Percentiles rank a stretch among this genome's conserved stretches.
Evolutionary conservation across 257 asterid genomes (phyloP).

Genomic region (Ligustrum vulgare): DNA sequence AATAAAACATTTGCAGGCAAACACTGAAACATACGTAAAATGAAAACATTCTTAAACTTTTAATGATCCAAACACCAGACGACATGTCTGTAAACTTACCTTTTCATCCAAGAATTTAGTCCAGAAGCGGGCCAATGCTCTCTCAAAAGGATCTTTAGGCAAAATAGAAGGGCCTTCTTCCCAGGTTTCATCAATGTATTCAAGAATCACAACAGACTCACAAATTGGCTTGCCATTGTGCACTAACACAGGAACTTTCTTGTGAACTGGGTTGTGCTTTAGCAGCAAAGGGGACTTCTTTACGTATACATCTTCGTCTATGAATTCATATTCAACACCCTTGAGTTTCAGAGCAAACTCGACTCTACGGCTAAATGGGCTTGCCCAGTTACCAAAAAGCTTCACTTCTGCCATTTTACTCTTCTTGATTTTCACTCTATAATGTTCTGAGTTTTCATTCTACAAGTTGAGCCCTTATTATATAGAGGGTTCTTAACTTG

Average conservation of each 20-base stretch:
- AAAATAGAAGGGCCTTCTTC: slow-evolving; percentile 31
- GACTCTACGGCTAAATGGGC: slow-evolving; percentile 45
- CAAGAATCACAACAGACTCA: slow-evolving; percentile 46
- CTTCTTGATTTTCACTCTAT: background rate
- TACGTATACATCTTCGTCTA: slow-evolving; percentile 30
- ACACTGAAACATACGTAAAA: slow-evolving; percentile 21
- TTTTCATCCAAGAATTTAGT: slow-evolving; percentile 47
- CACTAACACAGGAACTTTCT: slow-evolving; percentile 42
- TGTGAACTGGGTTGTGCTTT: slow-evolving; percentile 45
- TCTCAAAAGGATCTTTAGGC: slow-evolving; percentile 43
- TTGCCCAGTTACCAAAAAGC: slow-evolving; percentile 37
- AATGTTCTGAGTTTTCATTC: background rate
- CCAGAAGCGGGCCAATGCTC: slow-evolving; percentile 56
- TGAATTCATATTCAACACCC: slow-evolving; percentile 44
- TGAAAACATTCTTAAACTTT: background rate
- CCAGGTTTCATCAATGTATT: slow-evolving; percentile 57
- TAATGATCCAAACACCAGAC: background rate
- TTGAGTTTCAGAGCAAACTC: slow-evolving; percentile 44
- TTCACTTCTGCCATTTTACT: background rate
- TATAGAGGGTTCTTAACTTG: background rate
- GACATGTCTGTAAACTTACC: too few species aligned
- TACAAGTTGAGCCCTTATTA: background rate
- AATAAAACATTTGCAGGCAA: background rate
- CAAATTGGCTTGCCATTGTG: slow-evolving; percentile 48
- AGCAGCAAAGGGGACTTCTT: slow-evolving; percentile 43